A percentile compares a stretch with the other conserved stretches of the same genome.
Evolutionary conservation across 768 basidiomycete genomes (phyloP).

Genomic region (Tremella mesenterica): DNA sequence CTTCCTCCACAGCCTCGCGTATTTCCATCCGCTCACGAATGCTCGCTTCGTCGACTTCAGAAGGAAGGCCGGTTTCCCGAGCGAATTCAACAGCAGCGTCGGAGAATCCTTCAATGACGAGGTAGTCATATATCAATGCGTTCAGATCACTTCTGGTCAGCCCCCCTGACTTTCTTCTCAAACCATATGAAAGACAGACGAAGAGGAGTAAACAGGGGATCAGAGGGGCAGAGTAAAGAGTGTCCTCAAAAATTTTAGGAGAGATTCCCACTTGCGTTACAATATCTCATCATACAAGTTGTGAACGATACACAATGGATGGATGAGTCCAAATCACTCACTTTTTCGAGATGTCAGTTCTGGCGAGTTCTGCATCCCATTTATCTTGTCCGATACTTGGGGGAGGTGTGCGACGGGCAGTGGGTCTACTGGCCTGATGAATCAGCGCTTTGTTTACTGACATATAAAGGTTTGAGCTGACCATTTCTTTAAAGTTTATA

Average conservation of each 20-base stretch:
- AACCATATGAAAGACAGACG: constrained; percentile 6
- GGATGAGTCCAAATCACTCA: no score
- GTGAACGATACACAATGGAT: no score
- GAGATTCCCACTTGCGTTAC: constrained; percentile 93
- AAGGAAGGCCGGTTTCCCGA: constrained; percentile 66
- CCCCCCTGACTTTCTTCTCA: constrained; percentile 19
- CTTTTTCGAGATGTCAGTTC: no score
- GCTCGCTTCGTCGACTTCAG: constrained; percentile 73
- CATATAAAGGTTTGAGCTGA: no score
- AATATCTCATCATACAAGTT: constrained; percentile 51
- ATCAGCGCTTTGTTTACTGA: no score
- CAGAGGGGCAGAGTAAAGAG: constrained; percentile 67
- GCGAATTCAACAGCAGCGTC: constrained; percentile 92
- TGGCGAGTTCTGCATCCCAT: no score
- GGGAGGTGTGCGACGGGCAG: no score
- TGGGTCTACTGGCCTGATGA: no score
- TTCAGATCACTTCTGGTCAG: constrained; percentile 68
- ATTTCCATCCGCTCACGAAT: constrained; percentile 93
- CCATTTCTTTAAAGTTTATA: no score
- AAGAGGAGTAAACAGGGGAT: constrained; percentile 25
- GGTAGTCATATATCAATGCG: constrained; percentile 90
- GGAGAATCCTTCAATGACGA: constrained; percentile 95
- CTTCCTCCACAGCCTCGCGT: constrained; percentile 82
- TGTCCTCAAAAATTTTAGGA: constrained; percentile 61
- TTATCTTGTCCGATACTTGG: no score